A percentile compares a stretch with the other conserved stretches of the same genome.
These are phyloP conservation scores for Linnemannia exigua DNA, from an alignment of 192 early-diverging fungal genomes.

Conservation along the genomic window DNA sequence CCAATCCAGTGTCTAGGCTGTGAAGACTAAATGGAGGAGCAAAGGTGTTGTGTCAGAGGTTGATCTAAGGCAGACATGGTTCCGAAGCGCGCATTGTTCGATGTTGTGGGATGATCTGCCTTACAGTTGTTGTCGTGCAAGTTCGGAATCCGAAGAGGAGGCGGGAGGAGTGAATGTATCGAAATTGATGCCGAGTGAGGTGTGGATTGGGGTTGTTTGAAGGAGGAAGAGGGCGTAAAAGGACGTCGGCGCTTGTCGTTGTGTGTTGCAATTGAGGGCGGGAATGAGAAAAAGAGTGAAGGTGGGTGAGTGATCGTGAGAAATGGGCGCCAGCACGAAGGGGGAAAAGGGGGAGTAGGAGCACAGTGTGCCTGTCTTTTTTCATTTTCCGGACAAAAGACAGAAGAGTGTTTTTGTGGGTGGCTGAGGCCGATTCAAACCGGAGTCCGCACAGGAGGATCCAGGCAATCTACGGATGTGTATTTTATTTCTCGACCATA, in stretches of 20 bases:
- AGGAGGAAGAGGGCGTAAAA: not conserved
- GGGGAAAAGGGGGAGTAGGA: not conserved
- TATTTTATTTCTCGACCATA: slow-evolving; percentile 46
- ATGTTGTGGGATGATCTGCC: not conserved
- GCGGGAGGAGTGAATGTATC: not conserved
- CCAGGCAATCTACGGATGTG: not conserved
- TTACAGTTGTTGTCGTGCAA: not conserved
- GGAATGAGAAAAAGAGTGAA: not conserved
- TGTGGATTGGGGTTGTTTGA: not conserved
- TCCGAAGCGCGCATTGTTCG: not conserved
- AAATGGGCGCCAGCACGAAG: not conserved
- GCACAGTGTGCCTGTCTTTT: slow-evolving; percentile 3
- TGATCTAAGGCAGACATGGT: not conserved
- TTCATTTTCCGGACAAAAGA: slow-evolving; percentile 1
- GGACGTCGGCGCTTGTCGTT: not conserved
- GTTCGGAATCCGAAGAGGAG: not conserved
- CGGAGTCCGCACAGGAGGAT: not conserved
- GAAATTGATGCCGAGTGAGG: not conserved
- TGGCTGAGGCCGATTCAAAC: not conserved
- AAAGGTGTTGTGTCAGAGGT: not conserved
- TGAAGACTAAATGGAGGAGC: not conserved
- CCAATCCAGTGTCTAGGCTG: not conserved
- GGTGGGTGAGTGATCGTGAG: not conserved
- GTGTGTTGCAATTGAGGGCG: not conserved
- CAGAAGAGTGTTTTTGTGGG: not conserved